Evolutionary conservation across 108 stramenopile genomes (phyloP).

Genomic region (Nitzschia sp.): DNA sequence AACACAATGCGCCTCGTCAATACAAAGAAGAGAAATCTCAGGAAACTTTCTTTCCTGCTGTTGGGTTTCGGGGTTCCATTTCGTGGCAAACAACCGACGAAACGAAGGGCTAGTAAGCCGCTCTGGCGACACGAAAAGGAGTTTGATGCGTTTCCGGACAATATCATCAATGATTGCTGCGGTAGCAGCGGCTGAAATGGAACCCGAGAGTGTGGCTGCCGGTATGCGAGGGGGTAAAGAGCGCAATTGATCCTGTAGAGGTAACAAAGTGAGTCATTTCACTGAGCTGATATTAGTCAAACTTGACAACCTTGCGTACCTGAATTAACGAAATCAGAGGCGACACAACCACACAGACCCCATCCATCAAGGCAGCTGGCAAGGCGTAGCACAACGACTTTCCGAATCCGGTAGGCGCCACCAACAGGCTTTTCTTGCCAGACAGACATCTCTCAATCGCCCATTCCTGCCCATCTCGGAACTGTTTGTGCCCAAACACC

Average conservation of each 20-base stretch:
- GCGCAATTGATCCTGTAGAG: constrained; percentile 76
- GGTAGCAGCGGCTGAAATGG: constrained; percentile 60
- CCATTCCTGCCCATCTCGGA: constrained; percentile 93
- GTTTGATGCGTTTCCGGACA: constrained; percentile 68
- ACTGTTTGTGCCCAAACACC: constrained; percentile 72
- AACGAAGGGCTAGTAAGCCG: constrained; percentile 87
- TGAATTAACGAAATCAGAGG: constrained; percentile 96
- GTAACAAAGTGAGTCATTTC: background rate
- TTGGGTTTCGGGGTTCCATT: constrained; percentile 73
- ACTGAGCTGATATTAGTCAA: background rate
- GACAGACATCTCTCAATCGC: constrained; percentile 79
- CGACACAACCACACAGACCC: constrained; percentile 94
- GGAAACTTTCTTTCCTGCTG: constrained; percentile 70
- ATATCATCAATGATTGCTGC: constrained; percentile 87
- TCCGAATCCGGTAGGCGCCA: constrained; percentile 98
- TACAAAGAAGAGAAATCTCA: constrained; percentile 85
- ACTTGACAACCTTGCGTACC: constrained; percentile 25
- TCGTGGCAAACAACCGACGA: constrained; percentile 75
- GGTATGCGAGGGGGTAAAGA: constrained; percentile 85
- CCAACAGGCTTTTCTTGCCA: constrained; percentile 76
- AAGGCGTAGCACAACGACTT: constrained; percentile 97
- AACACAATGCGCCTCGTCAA: constrained; percentile 95
- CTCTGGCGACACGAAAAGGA: constrained; percentile 94
- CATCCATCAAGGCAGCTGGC: constrained; percentile 88
- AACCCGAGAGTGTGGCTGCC: constrained; percentile 84